Percentiles rank a stretch among this genome's conserved stretches.
Evolutionary conservation across 495 filamentous ascomycete species (phyloP).

Genomic region (Podospora fimiseda): DNA sequence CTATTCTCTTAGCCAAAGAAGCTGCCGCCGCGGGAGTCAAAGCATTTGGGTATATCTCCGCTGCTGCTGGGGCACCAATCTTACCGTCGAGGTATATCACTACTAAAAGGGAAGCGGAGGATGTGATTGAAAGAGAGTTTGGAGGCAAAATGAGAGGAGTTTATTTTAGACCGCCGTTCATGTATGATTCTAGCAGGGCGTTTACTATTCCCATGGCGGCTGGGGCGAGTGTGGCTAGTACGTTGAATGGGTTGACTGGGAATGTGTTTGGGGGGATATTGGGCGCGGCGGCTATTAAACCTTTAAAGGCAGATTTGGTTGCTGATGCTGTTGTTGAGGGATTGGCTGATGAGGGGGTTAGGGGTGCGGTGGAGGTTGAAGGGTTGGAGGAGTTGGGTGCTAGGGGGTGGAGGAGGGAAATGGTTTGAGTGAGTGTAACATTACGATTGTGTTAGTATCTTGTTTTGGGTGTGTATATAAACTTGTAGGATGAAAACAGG

Average conservation of each 20-base stretch:
- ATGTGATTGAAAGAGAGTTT: slow-evolving; percentile 62
- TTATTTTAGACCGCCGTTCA: slow-evolving; percentile 78
- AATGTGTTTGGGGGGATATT: slow-evolving; percentile 65
- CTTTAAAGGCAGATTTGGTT: slow-evolving; percentile 77
- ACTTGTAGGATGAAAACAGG: too few species aligned
- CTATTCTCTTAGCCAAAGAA: slow-evolving; percentile 80
- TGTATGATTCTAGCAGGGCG: slow-evolving; percentile 76
- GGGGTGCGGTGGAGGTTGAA: slow-evolving; percentile 60
- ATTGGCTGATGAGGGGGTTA: slow-evolving; percentile 59
- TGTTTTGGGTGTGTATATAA: too few species aligned
- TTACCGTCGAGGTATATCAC: slow-evolving; percentile 80
- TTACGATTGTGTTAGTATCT: too few species aligned
- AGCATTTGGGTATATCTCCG: slow-evolving; percentile 81
- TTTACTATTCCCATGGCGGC: slow-evolving; percentile 82
- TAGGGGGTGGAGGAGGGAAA: slow-evolving; percentile 71
- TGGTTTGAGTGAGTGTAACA: slow-evolving; percentile 51
- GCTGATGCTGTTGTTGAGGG: slow-evolving; percentile 79
- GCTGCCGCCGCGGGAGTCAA: slow-evolving; percentile 55
- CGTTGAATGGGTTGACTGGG: slow-evolving; percentile 67
- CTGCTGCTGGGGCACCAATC: slow-evolving; percentile 74
- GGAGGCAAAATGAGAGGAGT: slow-evolving; percentile 62
- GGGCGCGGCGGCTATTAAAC: slow-evolving; percentile 77
- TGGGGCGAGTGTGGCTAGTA: slow-evolving; percentile 57
- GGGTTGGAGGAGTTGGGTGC: slow-evolving; percentile 67
- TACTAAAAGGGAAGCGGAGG: slow-evolving; percentile 89